Conservation (phyloP, 179 eudicot species). For the Spinacia oleracea region DNA sequence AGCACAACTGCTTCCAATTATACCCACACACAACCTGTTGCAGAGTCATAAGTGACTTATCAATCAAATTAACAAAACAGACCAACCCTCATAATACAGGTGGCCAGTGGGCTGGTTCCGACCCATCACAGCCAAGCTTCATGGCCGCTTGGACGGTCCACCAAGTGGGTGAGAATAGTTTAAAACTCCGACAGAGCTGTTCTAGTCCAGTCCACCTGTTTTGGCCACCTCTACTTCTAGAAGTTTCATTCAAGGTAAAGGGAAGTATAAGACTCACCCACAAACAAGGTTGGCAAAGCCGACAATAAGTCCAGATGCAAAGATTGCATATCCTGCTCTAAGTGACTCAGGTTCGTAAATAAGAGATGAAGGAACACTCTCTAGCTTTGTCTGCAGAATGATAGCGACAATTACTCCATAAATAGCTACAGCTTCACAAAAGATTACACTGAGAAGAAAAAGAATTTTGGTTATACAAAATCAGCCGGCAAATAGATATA, state of each 20-base stretch:
- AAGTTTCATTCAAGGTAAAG: neutral
- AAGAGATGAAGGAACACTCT: slow-evolving; percentile 76
- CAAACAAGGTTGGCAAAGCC: slow-evolving; percentile 98
- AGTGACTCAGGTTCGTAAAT: slow-evolving; percentile 77
- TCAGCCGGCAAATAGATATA: slow-evolving; percentile 1
- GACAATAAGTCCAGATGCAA: slow-evolving; percentile 89
- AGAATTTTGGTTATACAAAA: neutral
- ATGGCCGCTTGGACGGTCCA: neutral
- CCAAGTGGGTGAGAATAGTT: neutral
- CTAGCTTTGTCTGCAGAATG: slow-evolving; percentile 92
- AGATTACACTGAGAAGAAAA: slow-evolving; percentile 66
- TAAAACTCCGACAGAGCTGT: neutral
- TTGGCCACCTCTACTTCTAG: neutral
- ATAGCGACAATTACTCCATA: slow-evolving; percentile 98
- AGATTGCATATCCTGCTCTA: slow-evolving; percentile 96
- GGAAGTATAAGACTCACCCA: slow-evolving; percentile 52
- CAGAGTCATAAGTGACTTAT: neutral
- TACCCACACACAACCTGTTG: slow-evolving; percentile 85
- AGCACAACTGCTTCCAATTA: slow-evolving; percentile 99
- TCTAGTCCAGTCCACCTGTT: neutral
- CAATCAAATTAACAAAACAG: neutral
- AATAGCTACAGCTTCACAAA: slow-evolving; percentile 98
- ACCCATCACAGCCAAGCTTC: neutral
- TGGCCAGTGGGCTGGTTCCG: neutral
- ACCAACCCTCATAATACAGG: too few species aligned